Base-by-base conservation (phyloP, 495 filamentous ascomycete species). In the Hypoxylon cercidicola region DNA sequence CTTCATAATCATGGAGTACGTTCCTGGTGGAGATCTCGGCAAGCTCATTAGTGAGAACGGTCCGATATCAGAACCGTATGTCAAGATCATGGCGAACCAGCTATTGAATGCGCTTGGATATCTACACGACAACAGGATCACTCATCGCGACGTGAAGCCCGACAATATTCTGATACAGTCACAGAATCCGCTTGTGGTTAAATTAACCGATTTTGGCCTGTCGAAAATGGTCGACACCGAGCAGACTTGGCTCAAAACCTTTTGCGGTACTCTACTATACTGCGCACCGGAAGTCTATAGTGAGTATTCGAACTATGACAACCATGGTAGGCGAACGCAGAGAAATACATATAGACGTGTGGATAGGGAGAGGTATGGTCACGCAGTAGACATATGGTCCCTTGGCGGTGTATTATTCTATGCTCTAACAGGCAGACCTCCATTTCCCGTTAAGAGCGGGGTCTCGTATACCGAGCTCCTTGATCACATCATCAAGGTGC, bases 201-300 rank as follows among this genome's bases (percentile, higher is more conserved):
- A 98, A 77, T 81, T 99, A 12, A 96, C 96, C 0, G 95, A 99
- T 71, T 99, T 99, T 79, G 93, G 93, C 2, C 81, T 99, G 10
- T 97, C 96, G 0, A 99, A 99, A 74, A 91, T 93, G 65, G 87
- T 96, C 16, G 87, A 91, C 54, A 88, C 92, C 56, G 84, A 91
- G 39, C 89, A 96, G 59, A 97, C 93, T 0, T 97, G 97, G 66
- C 82, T 99, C 1, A 91, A 93, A 69, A 98, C 95, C 0, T 99
- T 99, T 71, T 99, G 95, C 72, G 95, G 95, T 10, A 99, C 95
- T 0, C 82, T 98, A 34, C 81, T 98, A 9, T 99, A 97, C 72
- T 97, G 96, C 71, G 95, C 95, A 2, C 95, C 95, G 1, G 95
- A 99, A 71, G 93, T 99, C 2, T 99, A 97, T 71, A 90, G 90